Evolutionary conservation across 116 monocot species (phyloP).

Genomic region (Papilionanthe hybrid): DNA sequence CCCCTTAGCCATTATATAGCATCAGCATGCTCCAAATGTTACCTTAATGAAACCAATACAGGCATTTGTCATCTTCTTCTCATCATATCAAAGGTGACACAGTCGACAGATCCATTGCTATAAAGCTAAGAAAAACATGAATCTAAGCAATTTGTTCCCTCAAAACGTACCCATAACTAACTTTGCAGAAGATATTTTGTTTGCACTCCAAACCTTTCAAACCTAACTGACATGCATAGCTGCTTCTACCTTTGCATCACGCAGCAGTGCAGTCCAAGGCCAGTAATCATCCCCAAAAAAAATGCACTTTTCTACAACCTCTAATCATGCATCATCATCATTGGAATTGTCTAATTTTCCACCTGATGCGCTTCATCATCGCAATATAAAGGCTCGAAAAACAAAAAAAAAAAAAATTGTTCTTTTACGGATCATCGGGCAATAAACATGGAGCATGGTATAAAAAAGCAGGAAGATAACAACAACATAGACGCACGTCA

Average conservation of each 20-base stretch:
- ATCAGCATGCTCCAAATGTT: too few relatives aligned
- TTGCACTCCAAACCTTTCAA: not conserved
- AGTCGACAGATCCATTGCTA: not conserved
- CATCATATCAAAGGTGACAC: too few relatives aligned
- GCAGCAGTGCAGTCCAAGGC: not conserved
- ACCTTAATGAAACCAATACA: too few relatives aligned
- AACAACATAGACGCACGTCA: slow-evolving; percentile 38
- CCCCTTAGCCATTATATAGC: too few relatives aligned
- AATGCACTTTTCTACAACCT: not conserved
- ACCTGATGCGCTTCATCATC: not conserved
- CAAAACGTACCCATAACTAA: not conserved
- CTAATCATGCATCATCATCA: not conserved
- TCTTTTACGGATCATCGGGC: not conserved
- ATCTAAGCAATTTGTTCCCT: not conserved
- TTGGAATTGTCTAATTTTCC: not conserved
- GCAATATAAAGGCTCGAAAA: not conserved
- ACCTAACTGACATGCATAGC: not conserved
- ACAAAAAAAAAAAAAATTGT: not conserved
- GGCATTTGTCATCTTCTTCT: too few relatives aligned
- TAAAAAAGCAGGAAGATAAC: not conserved
- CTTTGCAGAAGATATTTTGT: too few relatives aligned
- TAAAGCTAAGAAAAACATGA: not conserved
- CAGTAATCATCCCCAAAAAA: not conserved
- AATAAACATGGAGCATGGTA: not conserved
- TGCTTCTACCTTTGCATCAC: not conserved